Evolutionary conservation across 2,329 filamentous ascomycete species (phyloP).

Genomic region (Fonsecaea pugnacius): DNA sequence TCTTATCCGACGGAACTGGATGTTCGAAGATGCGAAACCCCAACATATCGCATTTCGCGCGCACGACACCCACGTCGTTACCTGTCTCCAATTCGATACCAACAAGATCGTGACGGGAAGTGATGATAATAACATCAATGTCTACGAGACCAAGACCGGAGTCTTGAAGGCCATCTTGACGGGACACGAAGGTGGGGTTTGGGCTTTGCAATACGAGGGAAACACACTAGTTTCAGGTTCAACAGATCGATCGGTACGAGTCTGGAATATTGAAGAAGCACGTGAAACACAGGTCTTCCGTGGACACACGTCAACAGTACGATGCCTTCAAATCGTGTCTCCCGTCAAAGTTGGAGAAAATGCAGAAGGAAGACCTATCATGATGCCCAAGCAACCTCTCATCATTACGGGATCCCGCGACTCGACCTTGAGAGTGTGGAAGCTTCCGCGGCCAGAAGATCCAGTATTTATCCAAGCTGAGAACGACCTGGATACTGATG

Average conservation of each 20-base stretch:
- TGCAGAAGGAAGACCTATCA: slow-evolving; percentile 72
- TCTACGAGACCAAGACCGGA: slow-evolving; percentile 96
- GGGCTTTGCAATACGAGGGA: slow-evolving; percentile 95
- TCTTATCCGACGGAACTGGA: slow-evolving; percentile 91
- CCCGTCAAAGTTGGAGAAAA: slow-evolving; percentile 76
- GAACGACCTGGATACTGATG: slow-evolving; percentile 70
- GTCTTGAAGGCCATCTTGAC: slow-evolving; percentile 80
- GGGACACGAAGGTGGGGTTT: slow-evolving; percentile 95
- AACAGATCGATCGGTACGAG: slow-evolving; percentile 95
- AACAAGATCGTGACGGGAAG: slow-evolving; percentile 98
- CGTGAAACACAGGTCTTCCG: slow-evolving; percentile 95
- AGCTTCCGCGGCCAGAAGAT: slow-evolving; percentile 79
- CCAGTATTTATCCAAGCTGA: slow-evolving; percentile 78
- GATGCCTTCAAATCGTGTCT: slow-evolving; percentile 92
- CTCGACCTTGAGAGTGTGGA: slow-evolving; percentile 92
- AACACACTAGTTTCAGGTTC: slow-evolving; percentile 95
- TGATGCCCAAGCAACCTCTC: slow-evolving; percentile 91
- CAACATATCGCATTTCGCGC: slow-evolving; percentile 95
- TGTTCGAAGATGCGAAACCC: slow-evolving; percentile 77
- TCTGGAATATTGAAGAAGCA: slow-evolving; percentile 96
- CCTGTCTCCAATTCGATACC: slow-evolving; percentile 94
- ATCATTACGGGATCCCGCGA: slow-evolving; percentile 98
- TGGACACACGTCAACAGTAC: slow-evolving; percentile 94
- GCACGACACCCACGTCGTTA: slow-evolving; percentile 94
- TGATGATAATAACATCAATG: slow-evolving; percentile 95